These are phyloP conservation scores for Sphaerulina musiva DNA, from an alignment of 2,329 filamentous ascomycete species.

Conservation along the genomic window DNA sequence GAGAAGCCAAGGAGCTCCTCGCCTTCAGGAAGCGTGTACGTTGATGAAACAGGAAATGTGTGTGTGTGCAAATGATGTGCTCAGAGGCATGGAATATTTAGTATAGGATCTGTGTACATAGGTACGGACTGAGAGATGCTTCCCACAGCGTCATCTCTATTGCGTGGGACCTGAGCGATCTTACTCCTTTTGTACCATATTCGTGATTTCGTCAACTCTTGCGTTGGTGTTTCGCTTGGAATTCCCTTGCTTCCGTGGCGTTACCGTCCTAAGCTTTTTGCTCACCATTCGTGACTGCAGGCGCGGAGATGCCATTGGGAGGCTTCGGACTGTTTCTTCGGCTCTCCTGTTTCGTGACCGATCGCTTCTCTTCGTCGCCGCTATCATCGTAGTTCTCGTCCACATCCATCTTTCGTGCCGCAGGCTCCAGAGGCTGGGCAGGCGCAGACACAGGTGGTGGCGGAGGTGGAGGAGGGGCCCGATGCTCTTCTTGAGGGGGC, in stretches of 20 bases:
- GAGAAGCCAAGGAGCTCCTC: no score
- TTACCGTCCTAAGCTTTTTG: constrained; percentile 12
- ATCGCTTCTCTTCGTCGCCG: constrained; percentile 68
- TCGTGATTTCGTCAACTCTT: constrained; percentile 1
- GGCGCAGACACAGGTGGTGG: constrained; percentile 26
- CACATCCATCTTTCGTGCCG: constrained; percentile 90
- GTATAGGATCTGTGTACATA: not conserved
- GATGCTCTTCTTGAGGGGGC: constrained; percentile 41
- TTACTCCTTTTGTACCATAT: not conserved
- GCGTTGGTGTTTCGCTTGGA: not conserved
- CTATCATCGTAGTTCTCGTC: constrained; percentile 98
- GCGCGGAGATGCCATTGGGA: constrained; percentile 18
- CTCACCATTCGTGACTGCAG: constrained; percentile 15
- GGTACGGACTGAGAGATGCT: not conserved
- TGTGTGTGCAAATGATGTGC: no score
- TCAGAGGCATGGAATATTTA: not conserved
- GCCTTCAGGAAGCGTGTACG: no score
- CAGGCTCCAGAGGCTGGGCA: constrained; percentile 60
- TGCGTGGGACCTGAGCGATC: not conserved
- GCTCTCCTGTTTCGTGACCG: constrained; percentile 39
- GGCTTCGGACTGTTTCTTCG: constrained; percentile 40
- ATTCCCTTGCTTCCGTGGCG: not conserved
- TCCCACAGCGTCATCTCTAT: not conserved
- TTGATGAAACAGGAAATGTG: no score
- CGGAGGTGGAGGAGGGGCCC: constrained; percentile 23